Evolutionary conservation across 495 filamentous ascomycete genomes (phyloP), one percentile per base, ranked within the genome.

Genomic region (Thermochaetoides thermophila): DNA sequence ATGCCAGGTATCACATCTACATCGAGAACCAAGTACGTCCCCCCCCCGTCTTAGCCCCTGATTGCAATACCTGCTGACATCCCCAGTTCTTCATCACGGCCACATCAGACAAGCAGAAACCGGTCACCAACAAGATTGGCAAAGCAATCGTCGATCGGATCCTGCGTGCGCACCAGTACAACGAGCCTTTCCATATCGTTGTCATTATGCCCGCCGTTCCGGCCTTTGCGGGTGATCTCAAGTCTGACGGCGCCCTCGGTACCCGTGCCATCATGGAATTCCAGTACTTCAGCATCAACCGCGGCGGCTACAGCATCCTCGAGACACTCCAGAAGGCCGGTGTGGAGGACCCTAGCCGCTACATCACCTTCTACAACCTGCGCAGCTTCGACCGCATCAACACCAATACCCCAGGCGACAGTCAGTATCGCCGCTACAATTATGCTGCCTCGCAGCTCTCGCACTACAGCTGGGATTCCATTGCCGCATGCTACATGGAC

Each of bases 251-350:
- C 5, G 75, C 76, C 26, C 70, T 94, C 2, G 81, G 82, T 6
- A 94, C 87, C 8, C 69, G 87, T 1, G 86, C 86, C 0, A 94
- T 96, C 52, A 94, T 96, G 84, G 84, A 94, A 52, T 94, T 81
- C 60, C 55, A 58, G 29, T 55, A 94, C 55, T 68, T 79, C 49
- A 77, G 71, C 27, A 94, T 96, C 59, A 86, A 62, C 48, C 73
- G 89, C n/a, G 82, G 82, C 20, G 84, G 83, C 2, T 61, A 78
- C 56, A 84, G 76, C 44, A 94, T 94, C 40, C 78, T 91, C 60
- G 84, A 93, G 55, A 51, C 64, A 14, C 68, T 93, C 35, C 64
- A 67, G 31, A 72, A 73, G 40, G 71, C 69, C 23, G 86, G 85
- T 0, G 69, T 81, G 33, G 68, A 84, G 37, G 59, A 69, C 27